Evolutionary conservation across 306 rosid genomes (phyloP), one percentile per base, ranked within the genome.

Genomic region (Ochetophila trinervis): DNA sequence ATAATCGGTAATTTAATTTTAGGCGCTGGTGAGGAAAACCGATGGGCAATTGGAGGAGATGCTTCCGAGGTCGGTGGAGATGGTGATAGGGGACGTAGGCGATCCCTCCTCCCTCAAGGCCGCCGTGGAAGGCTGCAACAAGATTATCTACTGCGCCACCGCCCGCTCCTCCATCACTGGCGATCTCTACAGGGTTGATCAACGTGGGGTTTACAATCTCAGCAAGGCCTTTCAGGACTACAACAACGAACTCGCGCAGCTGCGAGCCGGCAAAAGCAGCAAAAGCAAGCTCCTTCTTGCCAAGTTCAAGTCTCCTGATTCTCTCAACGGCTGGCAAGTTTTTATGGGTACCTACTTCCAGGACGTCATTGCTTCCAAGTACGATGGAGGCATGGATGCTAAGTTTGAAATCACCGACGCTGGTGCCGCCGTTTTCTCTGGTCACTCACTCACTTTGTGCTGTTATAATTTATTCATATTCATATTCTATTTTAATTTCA

Each of bases 381-480:
- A 93, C 75, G 98, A 93, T 74, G 97, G 89, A 51, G 98, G 98
- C 55, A 93, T 93, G 96, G 98, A 93, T 73, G 95, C 97, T 63
- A 89, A 83, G 65, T 84, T 93, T 57, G 97, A 93, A 63, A 86
- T 77, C 84, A 87, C 90, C 40, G 95, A 84, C 75, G 63, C 78
- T 22, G 96, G 87, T 54, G 78, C 81, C 3, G 98, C 94, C 36
- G 81, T 93, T 68, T 93, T 93, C 80, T 86, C 96, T 30, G 96
- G 98, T 89, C 76, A 74, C 35, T 27, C 32, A 27, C 32, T 4
- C 2, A 1, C 58, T 47, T 49, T 27, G 34, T 49, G 35, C 52
- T 57, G 44, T 69, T 66, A 49, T 40, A 53, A 22, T 14, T 16
- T 35, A 21, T 71, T 66, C 60, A 34, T 53, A 27, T 60, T 72